Conservation (phyloP, 495 filamentous ascomycete genomes). For the Penicillium dipodomyicola region DNA sequence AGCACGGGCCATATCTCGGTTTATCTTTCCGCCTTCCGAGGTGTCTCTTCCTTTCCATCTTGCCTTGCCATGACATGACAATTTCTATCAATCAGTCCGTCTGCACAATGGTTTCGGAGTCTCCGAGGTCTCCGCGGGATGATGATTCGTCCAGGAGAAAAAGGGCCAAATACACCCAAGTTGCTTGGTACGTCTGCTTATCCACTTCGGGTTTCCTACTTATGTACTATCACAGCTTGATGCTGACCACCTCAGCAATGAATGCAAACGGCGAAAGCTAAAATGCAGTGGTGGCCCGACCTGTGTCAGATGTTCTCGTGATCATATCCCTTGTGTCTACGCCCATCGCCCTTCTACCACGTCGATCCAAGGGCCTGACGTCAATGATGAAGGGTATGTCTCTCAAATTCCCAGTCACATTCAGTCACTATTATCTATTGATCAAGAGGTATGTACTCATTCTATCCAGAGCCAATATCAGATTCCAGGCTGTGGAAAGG, state of each 20-base stretch:
- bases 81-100: background rate
- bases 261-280: constrained; percentile 88
- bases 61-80: no score
- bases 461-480: constrained; percentile 17
- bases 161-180: constrained; percentile 40
- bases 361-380: constrained; percentile 11
- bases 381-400: constrained; percentile 27
- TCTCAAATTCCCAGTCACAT: background rate
- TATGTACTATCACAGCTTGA: background rate
- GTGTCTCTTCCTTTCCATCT: background rate
- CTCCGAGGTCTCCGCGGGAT: background rate
- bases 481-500: constrained; percentile 30
- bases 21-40: constrained; percentile 10
- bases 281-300: constrained; percentile 82
- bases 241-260: constrained; percentile 52
- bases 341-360: constrained; percentile 16
- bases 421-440: background rate
- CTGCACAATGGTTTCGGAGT: background rate
- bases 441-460: background rate
- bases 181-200: constrained; percentile 34
- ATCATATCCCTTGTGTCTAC: constrained; percentile 68
- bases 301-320: constrained; percentile 71
- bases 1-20: background rate
- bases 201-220: background rate
- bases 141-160: constrained; percentile 20